Evolutionary conservation across 179 eudicot species (phyloP), one percentile per base, ranked within the genome.

Genomic region (Vitellaria paradoxa): DNA sequence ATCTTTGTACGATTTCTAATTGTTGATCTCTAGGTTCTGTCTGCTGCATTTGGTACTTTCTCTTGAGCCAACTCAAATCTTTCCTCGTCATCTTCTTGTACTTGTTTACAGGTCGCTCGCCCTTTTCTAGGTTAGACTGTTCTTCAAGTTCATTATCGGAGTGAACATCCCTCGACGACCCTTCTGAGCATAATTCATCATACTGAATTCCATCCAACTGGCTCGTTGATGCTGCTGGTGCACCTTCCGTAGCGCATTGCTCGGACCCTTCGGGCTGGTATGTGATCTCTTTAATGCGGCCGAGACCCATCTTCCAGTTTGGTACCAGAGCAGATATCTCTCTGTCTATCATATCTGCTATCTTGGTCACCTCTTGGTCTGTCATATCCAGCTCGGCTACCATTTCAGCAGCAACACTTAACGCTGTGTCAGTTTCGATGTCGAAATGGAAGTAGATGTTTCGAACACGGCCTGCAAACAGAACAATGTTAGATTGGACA

Each of bases 341-440:
- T 12, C 83, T 84, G 37, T 90, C 91, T 20, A 90, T 90, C 93
- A 88, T 90, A 68, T 90, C 91, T 0, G 91, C 91, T 57, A 90
- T 88, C 79, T 83, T 85, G 10, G 82, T 88, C 61, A 90, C 93
- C 76, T 90, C 93, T 76, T 88, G 91, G 72, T 90, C 90, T 3
- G 87, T 88, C 46, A 90, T 82, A 74, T 90, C 93, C 60, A 90
- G 78, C 63, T 90, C 93, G 1, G 84, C 87, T 10, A 87, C 90
- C 93, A 90, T 90, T 83, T 90, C 93, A 6, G 90, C 88, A 59
- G 93, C 91, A 68, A 90, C 93, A 70, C 90, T 88, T 72, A 88
- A 81, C 57, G 93, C 91, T 17, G 93, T 90, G 66, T 90, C 93
- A n/a, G 47, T 57, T 71, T 87, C 89, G 52, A 87, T 69, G 80